These are phyloP conservation scores for Botryosphaeria dothidea DNA, from an alignment of 2,329 filamentous ascomycete species.

Conservation along the genomic window DNA sequence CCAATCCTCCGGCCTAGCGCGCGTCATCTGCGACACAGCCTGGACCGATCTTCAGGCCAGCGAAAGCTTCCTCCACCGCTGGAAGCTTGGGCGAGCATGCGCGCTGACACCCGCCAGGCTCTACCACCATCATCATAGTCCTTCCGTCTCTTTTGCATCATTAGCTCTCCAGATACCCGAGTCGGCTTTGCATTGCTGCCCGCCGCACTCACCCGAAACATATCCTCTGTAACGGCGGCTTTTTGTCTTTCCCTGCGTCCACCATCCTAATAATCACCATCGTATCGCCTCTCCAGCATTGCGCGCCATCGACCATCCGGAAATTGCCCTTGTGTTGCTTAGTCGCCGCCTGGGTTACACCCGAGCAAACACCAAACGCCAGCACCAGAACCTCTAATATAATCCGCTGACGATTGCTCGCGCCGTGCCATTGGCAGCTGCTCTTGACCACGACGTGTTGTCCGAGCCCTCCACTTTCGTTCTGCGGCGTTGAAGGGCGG, in stretches of 20 bases:
- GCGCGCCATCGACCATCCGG: neutral
- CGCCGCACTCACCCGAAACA: neutral
- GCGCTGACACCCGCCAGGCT: neutral
- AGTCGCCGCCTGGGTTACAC: conserved; percentile 5
- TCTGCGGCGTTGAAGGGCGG: neutral
- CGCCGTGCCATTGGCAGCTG: conserved; percentile 1
- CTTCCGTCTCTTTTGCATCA: conserved; percentile 6
- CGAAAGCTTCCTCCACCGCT: neutral
- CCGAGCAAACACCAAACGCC: conserved; percentile 9
- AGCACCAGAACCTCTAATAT: neutral
- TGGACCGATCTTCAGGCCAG: neutral
- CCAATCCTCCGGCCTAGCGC: neutral
- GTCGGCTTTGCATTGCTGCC: neutral
- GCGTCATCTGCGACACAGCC: conserved; percentile 7
- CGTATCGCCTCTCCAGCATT: neutral
- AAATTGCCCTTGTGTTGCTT: conserved; percentile 4
- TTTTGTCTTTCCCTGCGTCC: conserved; percentile 1
- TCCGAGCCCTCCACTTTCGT: neutral
- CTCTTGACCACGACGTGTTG: neutral
- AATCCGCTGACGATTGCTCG: neutral
- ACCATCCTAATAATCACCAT: neutral
- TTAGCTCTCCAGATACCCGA: conserved; percentile 1
- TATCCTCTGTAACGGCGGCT: neutral
- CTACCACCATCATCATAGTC: neutral
- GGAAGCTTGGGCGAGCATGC: neutral